Evolutionary conservation across 257 asterid genomes (phyloP).

Genomic region (Craterostigma plantagineum): DNA sequence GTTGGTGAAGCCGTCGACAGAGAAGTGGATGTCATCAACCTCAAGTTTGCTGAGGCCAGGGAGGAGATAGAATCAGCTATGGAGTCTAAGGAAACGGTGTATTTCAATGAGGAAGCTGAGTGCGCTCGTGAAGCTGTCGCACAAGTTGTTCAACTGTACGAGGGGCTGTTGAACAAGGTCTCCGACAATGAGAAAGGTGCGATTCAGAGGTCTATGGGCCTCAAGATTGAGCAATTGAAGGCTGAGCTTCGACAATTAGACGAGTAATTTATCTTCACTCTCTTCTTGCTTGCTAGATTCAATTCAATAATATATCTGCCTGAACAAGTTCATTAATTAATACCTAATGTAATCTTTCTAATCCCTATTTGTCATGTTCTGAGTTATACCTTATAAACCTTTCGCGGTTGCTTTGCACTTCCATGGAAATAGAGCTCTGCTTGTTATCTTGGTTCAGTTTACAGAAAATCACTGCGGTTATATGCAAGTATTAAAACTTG

Average conservation of each 20-base stretch:
- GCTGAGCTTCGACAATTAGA: conserved; percentile 80
- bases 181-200: conserved; percentile 45
- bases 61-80: conserved; percentile 93
- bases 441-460: too few relatives aligned
- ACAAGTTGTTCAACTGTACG: conserved; percentile 58
- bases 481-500: too few relatives aligned
- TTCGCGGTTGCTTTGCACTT: too few relatives aligned
- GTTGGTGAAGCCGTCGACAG: conserved; percentile 35
- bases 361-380: too few relatives aligned
- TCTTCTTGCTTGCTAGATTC: too few relatives aligned
- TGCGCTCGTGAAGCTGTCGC: conserved; percentile 82
- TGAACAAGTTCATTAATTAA: too few relatives aligned
- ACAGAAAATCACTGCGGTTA: too few relatives aligned
- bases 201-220: conserved; percentile 90
- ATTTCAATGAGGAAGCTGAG: conserved; percentile 87
- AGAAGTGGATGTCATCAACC: conserved; percentile 70
- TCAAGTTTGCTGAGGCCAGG: conserved; percentile 94
- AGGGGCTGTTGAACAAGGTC: conserved; percentile 32
- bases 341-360: too few relatives aligned
- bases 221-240: conserved; percentile 84
- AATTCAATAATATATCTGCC: too few relatives aligned
- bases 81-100: conserved; percentile 91
- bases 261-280: conserved; percentile 20
- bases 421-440: too few relatives aligned
- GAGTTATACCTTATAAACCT: too few relatives aligned